Evolutionary conservation across 164 flowering plant genomes (phyloP).

Genomic region (Piper betle): DNA sequence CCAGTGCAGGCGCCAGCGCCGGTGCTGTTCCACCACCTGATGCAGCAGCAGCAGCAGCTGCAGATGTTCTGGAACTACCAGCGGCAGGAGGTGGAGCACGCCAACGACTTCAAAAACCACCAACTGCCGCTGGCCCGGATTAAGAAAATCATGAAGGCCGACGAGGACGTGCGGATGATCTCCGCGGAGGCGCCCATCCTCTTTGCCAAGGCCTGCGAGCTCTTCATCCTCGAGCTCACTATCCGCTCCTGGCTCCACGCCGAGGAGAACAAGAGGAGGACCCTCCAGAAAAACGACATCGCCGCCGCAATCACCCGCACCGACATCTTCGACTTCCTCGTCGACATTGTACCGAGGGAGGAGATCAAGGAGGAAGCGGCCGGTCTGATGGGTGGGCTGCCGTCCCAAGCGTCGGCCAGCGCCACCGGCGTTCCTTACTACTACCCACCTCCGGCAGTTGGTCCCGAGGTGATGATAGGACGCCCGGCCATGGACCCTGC

Average conservation of each 20-base stretch:
- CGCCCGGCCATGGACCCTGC: conserved; percentile 16
- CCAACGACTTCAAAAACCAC: conserved; percentile 84
- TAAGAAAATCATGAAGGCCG: conserved; percentile 98
- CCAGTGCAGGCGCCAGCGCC: conserved; percentile 2
- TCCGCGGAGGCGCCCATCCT: conserved; percentile 87
- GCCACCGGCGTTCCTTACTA: conserved; percentile 28
- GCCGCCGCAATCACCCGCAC: conserved; percentile 86
- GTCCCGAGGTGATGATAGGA: conserved; percentile 23
- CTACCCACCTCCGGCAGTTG: conserved; percentile 23
- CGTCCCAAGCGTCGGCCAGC: background rate
- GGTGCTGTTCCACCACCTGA: conserved; percentile 42
- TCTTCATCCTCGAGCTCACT: conserved; percentile 85
- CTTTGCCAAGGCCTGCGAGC: conserved; percentile 91
- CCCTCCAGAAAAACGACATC: conserved; percentile 93
- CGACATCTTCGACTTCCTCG: conserved; percentile 78
- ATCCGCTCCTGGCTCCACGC: conserved; percentile 89
- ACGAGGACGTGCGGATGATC: conserved; percentile 94
- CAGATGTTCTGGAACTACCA: conserved; percentile 88
- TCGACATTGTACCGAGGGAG: conserved; percentile 86
- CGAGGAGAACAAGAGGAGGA: conserved; percentile 93
- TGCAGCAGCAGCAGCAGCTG: conserved; percentile 88
- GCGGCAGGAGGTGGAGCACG: conserved; percentile 71
- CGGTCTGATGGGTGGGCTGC: conserved; percentile 1
- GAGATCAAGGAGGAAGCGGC: conserved; percentile 53
- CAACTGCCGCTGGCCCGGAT: conserved; percentile 85